Evolutionary conservation across 106 monocot species (phyloP).

Genomic region (Apostasia shenzhenica): DNA sequence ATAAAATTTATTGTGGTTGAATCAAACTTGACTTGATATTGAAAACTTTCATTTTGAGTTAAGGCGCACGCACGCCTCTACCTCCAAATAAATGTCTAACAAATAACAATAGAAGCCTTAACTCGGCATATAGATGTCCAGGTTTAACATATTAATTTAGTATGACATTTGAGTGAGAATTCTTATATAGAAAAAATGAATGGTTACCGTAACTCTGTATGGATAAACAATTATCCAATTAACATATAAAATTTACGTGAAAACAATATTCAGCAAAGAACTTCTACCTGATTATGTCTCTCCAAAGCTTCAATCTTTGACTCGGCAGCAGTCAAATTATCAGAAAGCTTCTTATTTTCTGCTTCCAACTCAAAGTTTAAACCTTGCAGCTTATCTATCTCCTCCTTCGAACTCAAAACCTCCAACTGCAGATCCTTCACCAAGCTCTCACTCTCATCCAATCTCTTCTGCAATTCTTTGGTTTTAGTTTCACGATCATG

Average conservation of each 20-base stretch:
- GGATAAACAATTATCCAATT: not conserved
- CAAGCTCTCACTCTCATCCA: constrained; percentile 34
- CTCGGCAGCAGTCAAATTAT: constrained; percentile 34
- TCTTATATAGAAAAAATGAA: not conserved
- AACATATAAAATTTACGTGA: not conserved
- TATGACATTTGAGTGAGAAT: not conserved
- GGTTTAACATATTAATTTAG: not conserved
- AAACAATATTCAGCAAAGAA: not conserved
- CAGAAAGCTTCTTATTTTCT: constrained; percentile 37
- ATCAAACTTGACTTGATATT: no score
- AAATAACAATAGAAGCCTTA: no score
- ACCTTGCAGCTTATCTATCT: constrained; percentile 44
- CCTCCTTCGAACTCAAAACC: constrained; percentile 25
- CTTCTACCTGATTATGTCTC: constrained; percentile 25
- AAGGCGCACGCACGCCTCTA: no score
- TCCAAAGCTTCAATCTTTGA: constrained; percentile 22
- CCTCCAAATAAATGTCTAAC: no score
- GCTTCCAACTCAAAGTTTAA: constrained; percentile 39
- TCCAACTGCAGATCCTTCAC: constrained; percentile 43
- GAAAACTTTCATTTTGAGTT: no score
- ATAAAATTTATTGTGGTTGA: no score
- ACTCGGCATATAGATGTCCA: not conserved
- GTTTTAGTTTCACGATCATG: constrained; percentile 11
- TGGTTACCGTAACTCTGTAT: not conserved
- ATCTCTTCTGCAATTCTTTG: constrained; percentile 35